A percentile compares a stretch with the other conserved stretches of the same genome.
Evolutionary conservation across 106 monocot species (phyloP).

Genomic region (Allium fistulosum): DNA sequence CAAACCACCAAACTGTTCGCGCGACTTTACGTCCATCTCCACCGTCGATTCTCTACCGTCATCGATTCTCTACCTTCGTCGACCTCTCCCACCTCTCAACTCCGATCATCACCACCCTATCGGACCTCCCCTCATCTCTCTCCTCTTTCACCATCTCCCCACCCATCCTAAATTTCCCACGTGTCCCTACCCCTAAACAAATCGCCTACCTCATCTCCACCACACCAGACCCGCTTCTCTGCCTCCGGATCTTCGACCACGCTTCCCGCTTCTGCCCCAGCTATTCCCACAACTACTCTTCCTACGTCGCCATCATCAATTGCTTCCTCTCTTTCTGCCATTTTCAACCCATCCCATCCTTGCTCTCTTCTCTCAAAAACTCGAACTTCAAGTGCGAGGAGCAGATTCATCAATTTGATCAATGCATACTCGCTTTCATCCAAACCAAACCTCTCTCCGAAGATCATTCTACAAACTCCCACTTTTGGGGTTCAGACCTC

Average conservation of each 20-base stretch:
- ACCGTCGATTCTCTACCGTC: constrained; percentile 10
- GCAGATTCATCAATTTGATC: constrained; percentile 50
- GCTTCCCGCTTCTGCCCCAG: constrained; percentile 39
- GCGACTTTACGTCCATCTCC: background rate
- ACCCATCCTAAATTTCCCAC: constrained; percentile 62
- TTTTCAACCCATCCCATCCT: constrained; percentile 26
- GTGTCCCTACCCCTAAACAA: constrained; percentile 34
- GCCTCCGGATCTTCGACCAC: constrained; percentile 50
- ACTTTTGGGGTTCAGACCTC: constrained; percentile 39
- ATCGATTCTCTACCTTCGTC: constrained; percentile 8
- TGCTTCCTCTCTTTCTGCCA: constrained; percentile 43
- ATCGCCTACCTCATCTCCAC: constrained; percentile 53
- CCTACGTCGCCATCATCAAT: constrained; percentile 19
- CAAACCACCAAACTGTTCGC: too few relatives aligned
- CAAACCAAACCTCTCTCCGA: constrained; percentile 32
- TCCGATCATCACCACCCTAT: constrained; percentile 20
- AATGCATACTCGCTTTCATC: constrained; percentile 39
- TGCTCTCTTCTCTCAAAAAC: constrained; percentile 25
- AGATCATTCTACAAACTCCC: constrained; percentile 40
- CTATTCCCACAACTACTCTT: constrained; percentile 25
- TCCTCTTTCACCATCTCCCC: constrained; percentile 51
- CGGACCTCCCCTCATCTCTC: constrained; percentile 35
- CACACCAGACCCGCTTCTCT: constrained; percentile 22
- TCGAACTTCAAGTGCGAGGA: constrained; percentile 33
- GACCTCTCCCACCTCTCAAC: constrained; percentile 31